Percentiles rank a stretch among this genome's conserved stretches.
phyloP scores from a whole-genome alignment of 352 stramenopile genomes.

The Phytopythium kandeliae region DNA sequence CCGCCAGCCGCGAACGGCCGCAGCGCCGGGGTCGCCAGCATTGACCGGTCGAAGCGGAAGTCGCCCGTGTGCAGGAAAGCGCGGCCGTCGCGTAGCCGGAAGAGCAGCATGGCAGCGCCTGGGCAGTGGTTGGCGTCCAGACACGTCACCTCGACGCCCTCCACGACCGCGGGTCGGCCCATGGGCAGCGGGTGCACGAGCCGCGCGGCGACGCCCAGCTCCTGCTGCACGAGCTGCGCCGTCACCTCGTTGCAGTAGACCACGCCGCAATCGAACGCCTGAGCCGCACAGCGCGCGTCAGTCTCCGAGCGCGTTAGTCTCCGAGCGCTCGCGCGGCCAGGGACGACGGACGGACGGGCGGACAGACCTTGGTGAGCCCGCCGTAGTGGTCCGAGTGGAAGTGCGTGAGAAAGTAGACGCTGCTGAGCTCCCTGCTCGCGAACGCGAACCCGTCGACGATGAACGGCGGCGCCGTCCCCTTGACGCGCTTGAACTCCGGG shows the following conservation, averaged over 20 bases:
- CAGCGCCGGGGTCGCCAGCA: slow-evolving; percentile 58
- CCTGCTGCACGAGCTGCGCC: slow-evolving; percentile 87
- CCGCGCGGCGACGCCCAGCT: slow-evolving; percentile 89
- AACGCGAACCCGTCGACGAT: slow-evolving; percentile 88
- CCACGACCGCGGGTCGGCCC: slow-evolving; percentile 79
- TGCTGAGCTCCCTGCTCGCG: slow-evolving; percentile 63
- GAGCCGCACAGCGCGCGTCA: not conserved
- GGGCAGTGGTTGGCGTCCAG: slow-evolving; percentile 97
- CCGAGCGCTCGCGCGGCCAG: no score
- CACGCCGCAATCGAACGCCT: slow-evolving; percentile 87
- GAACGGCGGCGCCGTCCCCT: slow-evolving; percentile 68
- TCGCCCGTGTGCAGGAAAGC: slow-evolving; percentile 91
- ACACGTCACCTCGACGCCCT: slow-evolving; percentile 91
- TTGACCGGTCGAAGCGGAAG: slow-evolving; percentile 73
- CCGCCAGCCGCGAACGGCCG: slow-evolving; percentile 32
- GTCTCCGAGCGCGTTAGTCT: not conserved
- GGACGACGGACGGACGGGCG: no score
- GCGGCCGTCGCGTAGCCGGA: slow-evolving; percentile 78
- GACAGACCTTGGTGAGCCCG: slow-evolving; percentile 72
- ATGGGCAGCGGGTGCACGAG: slow-evolving; percentile 90
- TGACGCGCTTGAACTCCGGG: slow-evolving; percentile 78
- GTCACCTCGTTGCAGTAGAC: slow-evolving; percentile 96
- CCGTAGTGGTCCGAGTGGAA: slow-evolving; percentile 97
- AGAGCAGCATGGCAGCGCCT: slow-evolving; percentile 94
- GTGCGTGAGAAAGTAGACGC: slow-evolving; percentile 95